Conservation (phyloP, 495 filamentous ascomycete species). For the Neurospora sp. region DNA sequence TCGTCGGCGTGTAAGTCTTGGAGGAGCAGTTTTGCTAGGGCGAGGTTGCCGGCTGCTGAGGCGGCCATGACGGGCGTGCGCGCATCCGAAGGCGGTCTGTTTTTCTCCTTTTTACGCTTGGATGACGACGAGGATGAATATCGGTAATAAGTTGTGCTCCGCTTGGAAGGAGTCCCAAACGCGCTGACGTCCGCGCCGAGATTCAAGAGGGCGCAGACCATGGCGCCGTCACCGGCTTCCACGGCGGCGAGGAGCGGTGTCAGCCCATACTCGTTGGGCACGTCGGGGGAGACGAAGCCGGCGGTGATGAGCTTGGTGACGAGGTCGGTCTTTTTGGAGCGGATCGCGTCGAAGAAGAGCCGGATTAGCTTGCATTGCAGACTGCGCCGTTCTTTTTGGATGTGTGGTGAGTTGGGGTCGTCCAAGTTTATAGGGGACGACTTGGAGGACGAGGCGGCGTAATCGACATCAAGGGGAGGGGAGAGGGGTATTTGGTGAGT, state of each 20-base stretch:
- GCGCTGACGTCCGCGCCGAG: conserved; percentile 22
- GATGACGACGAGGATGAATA: background rate
- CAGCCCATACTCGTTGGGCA: conserved; percentile 8
- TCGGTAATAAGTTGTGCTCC: background rate
- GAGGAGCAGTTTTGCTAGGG: conserved; percentile 15
- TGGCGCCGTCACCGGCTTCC: conserved; percentile 14
- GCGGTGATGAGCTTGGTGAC: conserved; percentile 9
- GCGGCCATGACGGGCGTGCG: conserved; percentile 28
- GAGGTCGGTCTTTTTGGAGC: conserved; percentile 9
- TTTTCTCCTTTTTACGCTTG: background rate
- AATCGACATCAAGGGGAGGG: background rate
- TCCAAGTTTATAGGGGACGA: background rate
- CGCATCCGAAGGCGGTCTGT: background rate
- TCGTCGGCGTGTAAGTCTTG: conserved; percentile 20
- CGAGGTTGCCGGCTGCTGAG: conserved; percentile 14
- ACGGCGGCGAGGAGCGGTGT: conserved; percentile 31
- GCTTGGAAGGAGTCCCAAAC: conserved; percentile 3
- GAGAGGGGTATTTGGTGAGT: conserved; percentile 3
- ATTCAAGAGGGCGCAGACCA: conserved; percentile 20
- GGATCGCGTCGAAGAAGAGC: conserved; percentile 14
- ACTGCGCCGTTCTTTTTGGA: background rate
- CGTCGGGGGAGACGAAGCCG: conserved; percentile 21
- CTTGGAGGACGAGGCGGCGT: background rate
- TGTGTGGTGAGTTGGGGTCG: background rate
- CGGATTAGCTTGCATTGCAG: conserved; percentile 10